Evolutionary conservation across 331 rosid species (phyloP), one percentile per base, ranked within the genome.

Genomic region (Prunus yedoensis): DNA sequence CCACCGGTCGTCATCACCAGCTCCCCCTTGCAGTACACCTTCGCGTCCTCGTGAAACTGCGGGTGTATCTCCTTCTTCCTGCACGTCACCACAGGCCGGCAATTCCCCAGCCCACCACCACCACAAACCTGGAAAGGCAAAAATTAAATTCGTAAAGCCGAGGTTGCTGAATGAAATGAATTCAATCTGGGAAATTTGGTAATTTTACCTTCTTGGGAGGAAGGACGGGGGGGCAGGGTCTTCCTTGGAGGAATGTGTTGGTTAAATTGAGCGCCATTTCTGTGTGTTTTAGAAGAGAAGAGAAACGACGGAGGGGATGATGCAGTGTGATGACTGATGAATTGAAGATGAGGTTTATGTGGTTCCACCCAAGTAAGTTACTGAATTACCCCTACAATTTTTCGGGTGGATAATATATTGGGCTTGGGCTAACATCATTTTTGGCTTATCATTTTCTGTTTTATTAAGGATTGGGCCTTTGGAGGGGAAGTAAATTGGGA

Each of bases 1-100:
- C 97, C 98, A 57, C 98, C 97, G 0, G 98, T 91, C 2, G 96
- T 90, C 98, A 94, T 82, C 60, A 91, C 96, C 68, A 88, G 87
- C 56, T 91, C 96, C 0, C 90, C 91, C 45, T 90, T 94, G 77
- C 98, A 90, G 80, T 90, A 88, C 56, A 94, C 97, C 85, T 94
- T 91, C 1, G 97, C 89, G 11, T 91, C 95, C 58, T 83, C 88
- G 83, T 87, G n/a, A 80, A 87, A 94, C 65, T 90, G 25, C 5
- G 96, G 98, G 85, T 91, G 98, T 50, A 90, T 74, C 3, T 91
- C 98, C 84, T 94, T 94, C 90, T 91, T 94, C 91, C 93, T 88
- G 82, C 96, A 94, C 43, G 85, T 87, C 64, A 90, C 84, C 74
- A 75, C 66, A 8, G 81, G 50, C 56, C 79, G 85, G 25, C 25